phyloP scores from a whole-genome alignment of 495 filamentous ascomycete species.

The Penicillium antarcticum region DNA sequence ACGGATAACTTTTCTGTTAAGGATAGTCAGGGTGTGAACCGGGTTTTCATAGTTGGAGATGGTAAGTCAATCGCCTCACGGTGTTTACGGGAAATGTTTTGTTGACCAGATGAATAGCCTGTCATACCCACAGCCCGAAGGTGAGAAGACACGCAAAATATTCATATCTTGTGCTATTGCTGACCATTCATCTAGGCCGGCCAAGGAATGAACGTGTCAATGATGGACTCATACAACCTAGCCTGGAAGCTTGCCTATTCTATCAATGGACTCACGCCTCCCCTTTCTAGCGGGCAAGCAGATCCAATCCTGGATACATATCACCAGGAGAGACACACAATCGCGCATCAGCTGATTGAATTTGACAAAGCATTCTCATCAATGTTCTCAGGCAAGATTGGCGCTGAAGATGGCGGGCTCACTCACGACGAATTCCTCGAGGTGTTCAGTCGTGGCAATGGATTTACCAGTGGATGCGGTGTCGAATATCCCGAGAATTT shows the following conservation, averaged over 20 bases:
- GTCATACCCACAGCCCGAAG: slow-evolving; percentile 69
- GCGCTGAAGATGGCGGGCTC: slow-evolving; percentile 33
- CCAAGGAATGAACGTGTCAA: slow-evolving; percentile 87
- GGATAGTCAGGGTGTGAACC: slow-evolving; percentile 41
- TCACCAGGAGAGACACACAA: slow-evolving; percentile 60
- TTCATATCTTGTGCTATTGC: not conserved
- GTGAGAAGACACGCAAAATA: slow-evolving; percentile 23
- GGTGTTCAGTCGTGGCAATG: slow-evolving; percentile 42
- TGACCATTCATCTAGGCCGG: slow-evolving; percentile 54
- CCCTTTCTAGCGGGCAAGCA: slow-evolving; percentile 28
- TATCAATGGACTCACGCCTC: slow-evolving; percentile 56
- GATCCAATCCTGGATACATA: slow-evolving; percentile 65
- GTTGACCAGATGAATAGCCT: slow-evolving; percentile 20
- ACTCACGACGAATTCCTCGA: slow-evolving; percentile 52
- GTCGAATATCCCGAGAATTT: slow-evolving; percentile 44
- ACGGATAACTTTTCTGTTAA: slow-evolving; percentile 61
- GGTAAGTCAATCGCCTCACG: slow-evolving; percentile 31
- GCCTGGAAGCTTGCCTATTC: slow-evolving; percentile 81
- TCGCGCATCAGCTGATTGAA: slow-evolving; percentile 70
- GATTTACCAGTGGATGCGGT: slow-evolving; percentile 46
- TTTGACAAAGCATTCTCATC: slow-evolving; percentile 63
- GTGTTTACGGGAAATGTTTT: not conserved
- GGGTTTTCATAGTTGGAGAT: slow-evolving; percentile 68
- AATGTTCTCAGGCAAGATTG: slow-evolving; percentile 50
- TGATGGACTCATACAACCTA: slow-evolving; percentile 79